These are phyloP conservation scores for Coemansia sp. DNA, from an alignment of 192 early-diverging fungal species.

Conservation along the genomic window DNA sequence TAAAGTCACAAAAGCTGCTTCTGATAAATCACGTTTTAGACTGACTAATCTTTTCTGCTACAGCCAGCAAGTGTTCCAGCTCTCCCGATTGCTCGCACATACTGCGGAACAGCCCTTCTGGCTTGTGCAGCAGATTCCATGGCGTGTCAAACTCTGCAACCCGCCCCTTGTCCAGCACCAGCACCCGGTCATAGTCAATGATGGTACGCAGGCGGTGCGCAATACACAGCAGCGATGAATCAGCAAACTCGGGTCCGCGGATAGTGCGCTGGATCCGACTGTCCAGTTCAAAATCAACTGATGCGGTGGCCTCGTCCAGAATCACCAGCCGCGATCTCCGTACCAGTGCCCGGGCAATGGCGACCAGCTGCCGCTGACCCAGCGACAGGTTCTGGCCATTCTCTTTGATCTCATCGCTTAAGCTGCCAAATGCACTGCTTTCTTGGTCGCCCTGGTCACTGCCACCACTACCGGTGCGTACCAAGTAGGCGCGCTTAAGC, in stretches of 20 bases:
- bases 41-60: constrained; percentile 1
- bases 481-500: constrained; percentile 71
- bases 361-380: constrained; percentile 77
- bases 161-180: constrained; percentile 77
- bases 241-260: constrained; percentile 66
- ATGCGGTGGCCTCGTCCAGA: constrained; percentile 89
- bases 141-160: constrained; percentile 85
- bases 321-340: constrained; percentile 70
- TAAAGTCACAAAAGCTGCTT: too few species aligned
- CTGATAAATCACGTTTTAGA: not conserved
- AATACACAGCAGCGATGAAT: constrained; percentile 79
- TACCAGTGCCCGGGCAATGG: constrained; percentile 75
- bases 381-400: constrained; percentile 78
- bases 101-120: constrained; percentile 62
- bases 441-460: not conserved
- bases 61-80: constrained; percentile 39
- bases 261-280: constrained; percentile 88
- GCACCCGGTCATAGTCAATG: constrained; percentile 81
- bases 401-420: constrained; percentile 76
- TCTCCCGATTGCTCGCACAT: constrained; percentile 90
- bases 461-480: constrained; percentile 14
- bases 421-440: constrained; percentile 29
- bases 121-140: constrained; percentile 60
- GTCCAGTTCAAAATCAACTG: constrained; percentile 86
- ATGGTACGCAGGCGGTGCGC: constrained; percentile 88